A percentile compares a stretch with the other conserved stretches of the same genome.
Evolutionary conservation across 2,329 filamentous ascomycete genomes (phyloP).

Genomic region (Ophiostoma quercus): DNA sequence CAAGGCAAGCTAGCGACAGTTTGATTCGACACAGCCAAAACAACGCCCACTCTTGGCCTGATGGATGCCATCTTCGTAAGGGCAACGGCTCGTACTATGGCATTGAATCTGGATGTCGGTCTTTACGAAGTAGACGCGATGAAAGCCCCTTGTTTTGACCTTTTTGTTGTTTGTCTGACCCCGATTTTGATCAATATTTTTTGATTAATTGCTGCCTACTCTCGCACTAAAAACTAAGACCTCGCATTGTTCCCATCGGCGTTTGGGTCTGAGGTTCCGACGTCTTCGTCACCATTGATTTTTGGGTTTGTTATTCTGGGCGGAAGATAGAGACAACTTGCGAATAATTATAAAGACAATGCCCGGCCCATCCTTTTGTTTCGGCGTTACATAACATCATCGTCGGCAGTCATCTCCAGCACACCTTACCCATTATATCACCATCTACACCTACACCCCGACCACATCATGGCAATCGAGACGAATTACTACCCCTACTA

Average conservation of each 20-base stretch:
- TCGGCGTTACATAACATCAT: not conserved
- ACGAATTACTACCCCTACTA: conserved; percentile 28
- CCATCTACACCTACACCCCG: not conserved
- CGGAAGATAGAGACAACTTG: not conserved
- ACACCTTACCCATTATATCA: too few relatives aligned
- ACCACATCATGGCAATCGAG: conserved; percentile 16
- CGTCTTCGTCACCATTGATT: not conserved
- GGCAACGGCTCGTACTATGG: not conserved
- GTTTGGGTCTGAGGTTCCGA: not conserved
- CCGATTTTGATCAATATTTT: not conserved
- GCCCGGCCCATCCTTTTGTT: not conserved
- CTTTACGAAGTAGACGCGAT: not conserved
- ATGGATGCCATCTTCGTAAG: not conserved
- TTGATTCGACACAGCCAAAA: not conserved
- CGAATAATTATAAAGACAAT: not conserved
- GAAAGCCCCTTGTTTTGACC: not conserved
- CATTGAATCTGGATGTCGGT: not conserved
- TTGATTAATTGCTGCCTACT: not conserved
- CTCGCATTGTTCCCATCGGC: not conserved
- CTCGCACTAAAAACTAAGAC: not conserved
- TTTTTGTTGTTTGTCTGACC: not conserved
- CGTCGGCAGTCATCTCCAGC: not conserved
- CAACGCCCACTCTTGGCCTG: not conserved
- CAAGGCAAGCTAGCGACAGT: not conserved
- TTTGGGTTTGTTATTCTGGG: not conserved